Base-by-base conservation (phyloP, 2,329 filamentous ascomycete genomes). In the Fusarium ramigenum region DNA sequence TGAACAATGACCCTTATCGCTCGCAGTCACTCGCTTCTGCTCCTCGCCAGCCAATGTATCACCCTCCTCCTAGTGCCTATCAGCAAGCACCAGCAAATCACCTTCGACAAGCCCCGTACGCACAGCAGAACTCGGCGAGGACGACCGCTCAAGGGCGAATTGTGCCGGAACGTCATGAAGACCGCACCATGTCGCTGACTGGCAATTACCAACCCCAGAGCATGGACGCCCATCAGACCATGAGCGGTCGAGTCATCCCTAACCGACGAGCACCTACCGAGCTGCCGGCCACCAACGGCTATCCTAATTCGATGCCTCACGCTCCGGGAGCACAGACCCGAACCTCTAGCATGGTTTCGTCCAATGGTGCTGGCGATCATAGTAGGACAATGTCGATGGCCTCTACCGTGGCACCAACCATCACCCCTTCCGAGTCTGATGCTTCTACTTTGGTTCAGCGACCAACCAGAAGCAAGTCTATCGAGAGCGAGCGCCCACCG, bases 161-260 rank as follows among this genome's bases (percentile, higher is more conserved):
- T 40, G 95, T 99, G 14, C 96, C 96, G 3, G 95, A 98, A 80
- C 91, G 96, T 60, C 93, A 95, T 70, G 94, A 97, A 78, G 96
- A 98, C 82, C 90, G 96, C 65, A 92, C 96, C 72, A 98, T 98
- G 96, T 97, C 96, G 50, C 92, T 99, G 92, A 96, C 93, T 9
- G 94, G 93, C 15, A 93, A 81, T 25, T 87, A 85, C 68, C 81
- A 94, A 75, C 88, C 92, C 7, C 87, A 92, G 60, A 94, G 97
- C 76, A 88, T 89, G 69, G 93, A 93, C 78, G 86, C 95, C 49
- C 93, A 96, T 81, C 96, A 98, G 82, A 98, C 95, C 10, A 97
- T 96, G 90, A 97, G 93, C 80, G 96, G 96, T 53, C 90, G 96
- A 75, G 88, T 97, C 25, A 97, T 99, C 74, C 96, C 96, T 6